Base-by-base conservation (phyloP, 129 eudicot genomes). In the Helianthus tuberosus region DNA sequence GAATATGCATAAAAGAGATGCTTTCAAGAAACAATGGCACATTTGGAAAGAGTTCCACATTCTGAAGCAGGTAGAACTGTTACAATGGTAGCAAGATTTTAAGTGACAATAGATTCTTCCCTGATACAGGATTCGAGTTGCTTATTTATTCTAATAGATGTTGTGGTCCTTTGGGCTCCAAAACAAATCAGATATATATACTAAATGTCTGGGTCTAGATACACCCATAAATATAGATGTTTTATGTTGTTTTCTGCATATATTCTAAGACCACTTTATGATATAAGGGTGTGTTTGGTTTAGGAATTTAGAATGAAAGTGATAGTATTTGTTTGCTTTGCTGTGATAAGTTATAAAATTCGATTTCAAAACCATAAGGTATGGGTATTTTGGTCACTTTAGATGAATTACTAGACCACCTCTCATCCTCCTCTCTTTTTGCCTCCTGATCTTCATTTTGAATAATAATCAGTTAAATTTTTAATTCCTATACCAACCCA, bases 11-110 rank as follows among this genome's bases (percentile, higher is more conserved):
- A 69, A 49, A 52, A n/a, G 12, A 6, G 57, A 69, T 15, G 43
- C 41, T 48, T 52, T 69, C 36, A 60, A 55, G 20, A 66, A 23
- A 55, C 29, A 29, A 66, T 43, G 29, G 49, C 57, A 47, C 20
- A 75, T 39, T 5, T 53, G 41, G 52, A 53, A 51, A 17, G 54
- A 65, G 48, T 47, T 48, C 49, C 35, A 65, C 38, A 53, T 75
- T 52, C 73, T 25, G 66, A 76, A 44, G 48, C 74, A 66, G 17
- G 67, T 44, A 64, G 64, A 75, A 36, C 61, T 14, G 53, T 54
- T 67, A 15, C 60, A 25, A 29, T 52, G 41, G 6, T 65, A 66
- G 48, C 55, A 75, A 39, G 15, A 23, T 25, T 13, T 52, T 12
- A 53, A 39, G 10, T 35, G 46, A 51, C 55, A 75, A 25, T 51